Percentiles rank a stretch among this genome's conserved stretches.
phyloP scores from a whole-genome alignment of 495 filamentous ascomycete species.

The Evansstolkia leycettana region DNA sequence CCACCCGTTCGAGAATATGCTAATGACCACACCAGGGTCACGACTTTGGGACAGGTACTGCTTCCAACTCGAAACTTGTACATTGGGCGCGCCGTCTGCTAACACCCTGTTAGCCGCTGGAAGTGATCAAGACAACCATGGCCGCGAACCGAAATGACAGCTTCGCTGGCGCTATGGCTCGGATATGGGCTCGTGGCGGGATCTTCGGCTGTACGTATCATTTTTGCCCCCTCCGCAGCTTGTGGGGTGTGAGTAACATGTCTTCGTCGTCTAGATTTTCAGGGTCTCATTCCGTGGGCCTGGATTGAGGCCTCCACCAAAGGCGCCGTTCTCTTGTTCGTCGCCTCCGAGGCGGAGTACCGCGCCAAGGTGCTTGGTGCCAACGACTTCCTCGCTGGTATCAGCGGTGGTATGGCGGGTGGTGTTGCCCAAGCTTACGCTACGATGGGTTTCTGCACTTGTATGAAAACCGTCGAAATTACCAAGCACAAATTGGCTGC shows the following conservation, averaged over 20 bases:
- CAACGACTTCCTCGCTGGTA: conserved; percentile 74
- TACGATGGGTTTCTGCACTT: conserved; percentile 99
- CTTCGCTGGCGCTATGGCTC: conserved; percentile 65
- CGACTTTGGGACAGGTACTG: conserved; percentile 67
- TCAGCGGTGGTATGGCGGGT: conserved; percentile 82
- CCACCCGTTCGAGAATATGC: conserved; percentile 3
- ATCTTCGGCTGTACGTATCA: conserved; percentile 75
- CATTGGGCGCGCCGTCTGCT: conserved; percentile 4
- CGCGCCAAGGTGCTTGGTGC: conserved; percentile 73
- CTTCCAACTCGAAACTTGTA: background rate
- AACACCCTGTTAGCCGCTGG: conserved; percentile 56
- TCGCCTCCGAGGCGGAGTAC: conserved; percentile 96
- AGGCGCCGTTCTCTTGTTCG: conserved; percentile 96
- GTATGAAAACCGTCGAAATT: conserved; percentile 99
- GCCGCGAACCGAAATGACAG: conserved; percentile 87
- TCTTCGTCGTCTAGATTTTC: conserved; percentile 58
- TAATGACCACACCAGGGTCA: conserved; percentile 45
- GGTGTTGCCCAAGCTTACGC: conserved; percentile 97
- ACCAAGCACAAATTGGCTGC: conserved; percentile 93
- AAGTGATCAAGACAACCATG: conserved; percentile 99
- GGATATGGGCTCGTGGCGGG: conserved; percentile 92
- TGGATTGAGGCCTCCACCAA: conserved; percentile 99
- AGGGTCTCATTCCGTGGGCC: conserved; percentile 99
- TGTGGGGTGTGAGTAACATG: conserved; percentile 10
- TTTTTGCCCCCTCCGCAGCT: conserved; percentile 6